Conservation (phyloP, 176 grass and related monocot species). For the Elaeis guineensis region DNA sequence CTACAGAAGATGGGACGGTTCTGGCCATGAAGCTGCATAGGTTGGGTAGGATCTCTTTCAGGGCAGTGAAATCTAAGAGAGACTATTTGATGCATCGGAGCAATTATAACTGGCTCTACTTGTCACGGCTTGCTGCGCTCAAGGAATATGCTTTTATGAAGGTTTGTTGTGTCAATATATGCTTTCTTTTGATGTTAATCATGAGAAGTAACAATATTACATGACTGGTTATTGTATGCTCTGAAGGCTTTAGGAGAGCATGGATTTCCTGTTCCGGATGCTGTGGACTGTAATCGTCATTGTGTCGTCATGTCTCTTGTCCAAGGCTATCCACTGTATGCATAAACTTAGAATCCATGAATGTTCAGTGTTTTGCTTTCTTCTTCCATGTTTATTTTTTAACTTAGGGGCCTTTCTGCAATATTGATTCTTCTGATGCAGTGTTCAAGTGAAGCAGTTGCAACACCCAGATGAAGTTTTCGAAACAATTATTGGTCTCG, state of each 20-base stretch:
- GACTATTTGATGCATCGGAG: conserved; percentile 75
- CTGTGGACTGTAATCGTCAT: conserved; percentile 83
- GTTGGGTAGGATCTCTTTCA: conserved; percentile 83
- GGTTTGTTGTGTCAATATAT: conserved; percentile 16
- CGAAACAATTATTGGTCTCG: conserved; percentile 65
- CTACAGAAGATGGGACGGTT: conserved; percentile 71
- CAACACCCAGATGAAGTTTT: conserved; percentile 84
- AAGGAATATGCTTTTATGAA: conserved; percentile 99
- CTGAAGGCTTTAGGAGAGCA: conserved; percentile 81
- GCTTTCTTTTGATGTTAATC: background rate
- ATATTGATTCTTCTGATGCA: conserved; percentile 14
- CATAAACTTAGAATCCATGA: background rate
- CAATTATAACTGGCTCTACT: conserved; percentile 83
- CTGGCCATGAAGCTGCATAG: conserved; percentile 95
- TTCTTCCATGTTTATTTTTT: too few species aligned
- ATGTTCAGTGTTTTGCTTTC: too few species aligned
- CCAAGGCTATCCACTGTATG: conserved; percentile 90
- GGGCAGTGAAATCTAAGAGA: conserved; percentile 94
- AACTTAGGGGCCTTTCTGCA: too few species aligned
- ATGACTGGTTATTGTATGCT: conserved; percentile 7
- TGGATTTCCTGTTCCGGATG: conserved; percentile 78
- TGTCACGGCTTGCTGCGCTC: conserved; percentile 69
- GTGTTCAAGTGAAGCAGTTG: conserved; percentile 79
- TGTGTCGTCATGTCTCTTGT: conserved; percentile 95
- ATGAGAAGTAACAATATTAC: background rate